Conservation (phyloP, 331 rosid species). For the Saraca asoca region DNA sequence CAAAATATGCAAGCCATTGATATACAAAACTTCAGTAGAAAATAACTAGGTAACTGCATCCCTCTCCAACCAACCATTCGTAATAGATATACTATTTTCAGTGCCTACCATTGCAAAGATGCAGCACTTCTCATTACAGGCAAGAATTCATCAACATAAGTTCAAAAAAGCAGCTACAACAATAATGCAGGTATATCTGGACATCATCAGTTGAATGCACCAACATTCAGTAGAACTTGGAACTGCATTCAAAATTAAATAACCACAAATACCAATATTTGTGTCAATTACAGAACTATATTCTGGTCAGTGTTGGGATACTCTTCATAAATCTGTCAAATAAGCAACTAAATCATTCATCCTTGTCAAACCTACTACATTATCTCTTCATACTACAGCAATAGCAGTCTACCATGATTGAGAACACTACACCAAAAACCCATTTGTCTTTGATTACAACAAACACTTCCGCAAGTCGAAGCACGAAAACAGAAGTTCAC, state of each 20-base stretch:
- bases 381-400: neutral
- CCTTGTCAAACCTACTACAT: neutral
- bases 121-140: neutral
- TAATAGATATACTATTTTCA: neutral
- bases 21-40: too few relatives aligned
- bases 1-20: too few relatives aligned
- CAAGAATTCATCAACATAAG: neutral
- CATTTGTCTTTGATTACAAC: neutral
- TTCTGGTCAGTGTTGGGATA: neutral
- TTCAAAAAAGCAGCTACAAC: neutral
- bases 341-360: neutral
- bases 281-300: neutral
- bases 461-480: neutral
- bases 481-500: slow-evolving; percentile 3
- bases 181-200: neutral
- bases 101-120: neutral
- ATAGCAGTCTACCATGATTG: neutral
- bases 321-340: neutral
- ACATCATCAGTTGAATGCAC: too few relatives aligned
- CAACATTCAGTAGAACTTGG: neutral
- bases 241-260: slow-evolving; percentile 1
- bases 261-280: neutral
- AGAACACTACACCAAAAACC: neutral
- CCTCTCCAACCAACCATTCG: neutral
- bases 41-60: neutral